Evolutionary conservation across 257 asterid genomes (phyloP).

Genomic region (Forsythia viridissima): DNA sequence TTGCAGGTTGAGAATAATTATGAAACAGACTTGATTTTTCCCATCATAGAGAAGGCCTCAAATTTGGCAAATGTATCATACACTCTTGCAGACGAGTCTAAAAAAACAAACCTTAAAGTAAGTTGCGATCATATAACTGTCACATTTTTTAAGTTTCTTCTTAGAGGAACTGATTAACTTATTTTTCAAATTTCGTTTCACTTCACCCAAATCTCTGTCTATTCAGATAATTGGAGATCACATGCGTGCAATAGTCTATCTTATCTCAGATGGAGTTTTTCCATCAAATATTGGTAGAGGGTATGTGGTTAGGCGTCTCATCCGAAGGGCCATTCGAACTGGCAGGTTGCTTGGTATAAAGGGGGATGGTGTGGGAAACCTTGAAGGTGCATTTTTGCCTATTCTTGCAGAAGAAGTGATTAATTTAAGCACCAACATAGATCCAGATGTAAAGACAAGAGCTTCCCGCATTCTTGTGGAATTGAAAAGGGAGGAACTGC

Average conservation of each 20-base stretch:
- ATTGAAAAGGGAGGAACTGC: constrained; percentile 80
- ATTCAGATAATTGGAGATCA: constrained; percentile 91
- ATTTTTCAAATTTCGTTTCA: constrained; percentile 18
- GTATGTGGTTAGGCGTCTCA: constrained; percentile 89
- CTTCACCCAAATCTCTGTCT: constrained; percentile 4
- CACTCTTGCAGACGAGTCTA: constrained; percentile 58
- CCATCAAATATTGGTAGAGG: constrained; percentile 98
- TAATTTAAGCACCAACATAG: constrained; percentile 61
- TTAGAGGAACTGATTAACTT: constrained; percentile 9
- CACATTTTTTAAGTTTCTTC: constrained; percentile 9
- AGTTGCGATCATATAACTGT: constrained; percentile 15
- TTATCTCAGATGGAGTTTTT: constrained; percentile 88
- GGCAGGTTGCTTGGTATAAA: constrained; percentile 88
- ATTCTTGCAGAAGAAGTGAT: constrained; percentile 75
- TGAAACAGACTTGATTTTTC: constrained; percentile 87
- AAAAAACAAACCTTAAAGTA: constrained; percentile 79
- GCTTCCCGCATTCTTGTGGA: constrained; percentile 71
- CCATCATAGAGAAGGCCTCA: constrained; percentile 84
- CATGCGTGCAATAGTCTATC: constrained; percentile 92
- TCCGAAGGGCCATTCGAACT: constrained; percentile 83
- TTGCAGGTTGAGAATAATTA: constrained; percentile 90
- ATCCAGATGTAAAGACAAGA: constrained; percentile 66
- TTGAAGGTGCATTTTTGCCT: constrained; percentile 85
- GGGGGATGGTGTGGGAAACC: constrained; percentile 66
- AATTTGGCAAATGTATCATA: constrained; percentile 72